A percentile compares a stretch with the other conserved stretches of the same genome.
Evolutionary conservation across 1,284 basidiomycete species (phyloP).

Genomic region (Rhizopogon parksii): DNA sequence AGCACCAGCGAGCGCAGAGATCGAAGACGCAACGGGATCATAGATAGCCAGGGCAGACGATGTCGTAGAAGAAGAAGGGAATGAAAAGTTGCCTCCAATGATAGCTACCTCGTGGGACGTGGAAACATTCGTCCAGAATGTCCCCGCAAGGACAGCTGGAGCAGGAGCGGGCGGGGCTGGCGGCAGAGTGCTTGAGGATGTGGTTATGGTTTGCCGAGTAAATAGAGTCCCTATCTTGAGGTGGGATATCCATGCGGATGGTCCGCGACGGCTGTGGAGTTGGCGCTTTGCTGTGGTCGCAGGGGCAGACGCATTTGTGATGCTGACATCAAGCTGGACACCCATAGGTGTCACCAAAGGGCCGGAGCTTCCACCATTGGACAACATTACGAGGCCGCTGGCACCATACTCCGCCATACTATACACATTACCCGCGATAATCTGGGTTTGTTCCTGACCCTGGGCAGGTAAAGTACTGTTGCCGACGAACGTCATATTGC

Average conservation of each 20-base stretch:
- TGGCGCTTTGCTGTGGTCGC: slow-evolving; percentile 32
- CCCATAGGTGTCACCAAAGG: slow-evolving; percentile 56
- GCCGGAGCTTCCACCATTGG: slow-evolving; percentile 46
- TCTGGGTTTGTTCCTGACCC: slow-evolving; percentile 36
- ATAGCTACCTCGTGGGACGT: slow-evolving; percentile 63
- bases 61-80: slow-evolving; percentile 38
- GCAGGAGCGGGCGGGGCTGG: slow-evolving; percentile 49
- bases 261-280: slow-evolving; percentile 29
- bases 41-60: slow-evolving; percentile 71
- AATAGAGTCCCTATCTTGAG: slow-evolving; percentile 44
- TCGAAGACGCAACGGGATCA: slow-evolving; percentile 42
- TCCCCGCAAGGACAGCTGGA: slow-evolving; percentile 79
- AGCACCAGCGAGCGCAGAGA: slow-evolving; percentile 55
- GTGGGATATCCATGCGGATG: slow-evolving; percentile 45
- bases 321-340: slow-evolving; percentile 39
- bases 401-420: slow-evolving; percentile 58
- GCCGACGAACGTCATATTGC: slow-evolving; percentile 67
- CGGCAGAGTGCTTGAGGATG: slow-evolving; percentile 45
- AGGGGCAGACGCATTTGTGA: slow-evolving; percentile 23
- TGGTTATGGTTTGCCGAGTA: slow-evolving; percentile 40
- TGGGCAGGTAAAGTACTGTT: slow-evolving; percentile 45
- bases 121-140: slow-evolving; percentile 84
- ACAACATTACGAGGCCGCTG: slow-evolving; percentile 63
- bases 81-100: slow-evolving; percentile 88
- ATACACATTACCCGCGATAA: slow-evolving; percentile 59